Conservation (phyloP, 176 grass and related monocot species). For the Carex pumila region DNA sequence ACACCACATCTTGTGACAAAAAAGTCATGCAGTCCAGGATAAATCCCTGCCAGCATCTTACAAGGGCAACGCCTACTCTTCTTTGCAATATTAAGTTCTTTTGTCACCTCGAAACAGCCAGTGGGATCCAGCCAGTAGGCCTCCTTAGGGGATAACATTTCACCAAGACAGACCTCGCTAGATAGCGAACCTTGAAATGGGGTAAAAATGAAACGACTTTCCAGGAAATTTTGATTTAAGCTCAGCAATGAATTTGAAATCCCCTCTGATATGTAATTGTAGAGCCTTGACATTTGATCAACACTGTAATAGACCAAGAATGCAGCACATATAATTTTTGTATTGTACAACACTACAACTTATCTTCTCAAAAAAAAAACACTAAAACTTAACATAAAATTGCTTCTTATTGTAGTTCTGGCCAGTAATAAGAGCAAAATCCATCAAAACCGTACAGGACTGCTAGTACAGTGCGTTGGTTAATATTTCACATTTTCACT, state of each 20-base stretch:
- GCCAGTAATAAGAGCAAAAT: background rate
- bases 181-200: slow-evolving; percentile 39
- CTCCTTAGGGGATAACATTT: slow-evolving; percentile 53
- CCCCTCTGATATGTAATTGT: slow-evolving; percentile 63
- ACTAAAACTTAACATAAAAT: background rate
- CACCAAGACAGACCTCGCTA: slow-evolving; percentile 36
- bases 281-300: slow-evolving; percentile 80
- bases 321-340: background rate
- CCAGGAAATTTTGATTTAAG: slow-evolving; percentile 55
- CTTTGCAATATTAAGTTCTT: slow-evolving; percentile 32
- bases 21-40: slow-evolving; percentile 75
- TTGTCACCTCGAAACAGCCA: slow-evolving; percentile 61
- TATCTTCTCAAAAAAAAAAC: too few relatives aligned
- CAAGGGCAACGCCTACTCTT: slow-evolving; percentile 35
- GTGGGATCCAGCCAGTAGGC: slow-evolving; percentile 86
- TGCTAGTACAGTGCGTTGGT: background rate
- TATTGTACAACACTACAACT: background rate
- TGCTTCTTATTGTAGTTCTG: background rate
- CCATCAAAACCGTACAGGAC: background rate
- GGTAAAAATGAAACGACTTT: slow-evolving; percentile 59
- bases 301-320: slow-evolving; percentile 47
- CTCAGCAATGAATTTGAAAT: slow-evolving; percentile 47
- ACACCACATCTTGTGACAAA: slow-evolving; percentile 68
- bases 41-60: slow-evolving; percentile 47
- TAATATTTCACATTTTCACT: background rate